Evolutionary conservation across 75 land plant genomes (phyloP).

Genomic region (Gnetum montanum): DNA sequence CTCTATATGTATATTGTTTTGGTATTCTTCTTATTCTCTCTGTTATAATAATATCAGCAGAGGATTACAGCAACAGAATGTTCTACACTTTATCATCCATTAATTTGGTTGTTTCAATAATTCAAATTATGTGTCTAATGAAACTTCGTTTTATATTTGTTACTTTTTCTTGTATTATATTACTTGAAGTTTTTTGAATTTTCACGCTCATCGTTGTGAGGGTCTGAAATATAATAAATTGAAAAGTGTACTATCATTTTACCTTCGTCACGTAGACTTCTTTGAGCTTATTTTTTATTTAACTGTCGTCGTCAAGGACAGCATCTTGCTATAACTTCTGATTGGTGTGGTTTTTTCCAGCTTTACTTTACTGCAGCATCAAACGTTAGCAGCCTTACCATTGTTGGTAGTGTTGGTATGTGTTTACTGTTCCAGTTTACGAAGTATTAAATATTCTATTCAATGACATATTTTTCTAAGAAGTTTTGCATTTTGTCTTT

Average conservation of each 20-base stretch:
- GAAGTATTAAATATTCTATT: neutral
- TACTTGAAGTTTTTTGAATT: neutral
- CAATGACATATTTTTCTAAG: neutral
- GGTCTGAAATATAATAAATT: neutral
- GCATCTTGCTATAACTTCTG: neutral
- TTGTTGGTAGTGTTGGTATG: slow-evolving; percentile 72
- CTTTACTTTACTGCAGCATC: slow-evolving; percentile 37
- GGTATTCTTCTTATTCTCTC: too few relatives aligned
- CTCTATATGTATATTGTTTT: too few relatives aligned
- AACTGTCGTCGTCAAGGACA: neutral
- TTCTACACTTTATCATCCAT: too few relatives aligned
- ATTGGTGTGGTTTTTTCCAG: slow-evolving; percentile 28
- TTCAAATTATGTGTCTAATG: too few relatives aligned
- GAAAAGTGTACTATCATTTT: neutral
- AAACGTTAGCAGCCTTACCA: slow-evolving; percentile 42
- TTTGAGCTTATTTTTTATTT: neutral
- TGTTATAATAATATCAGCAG: too few relatives aligned
- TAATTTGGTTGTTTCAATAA: too few relatives aligned
- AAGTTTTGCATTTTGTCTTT: neutral
- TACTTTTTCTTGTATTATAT: neutral
- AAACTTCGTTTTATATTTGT: too few relatives aligned
- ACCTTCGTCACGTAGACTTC: too few relatives aligned
- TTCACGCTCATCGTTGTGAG: neutral
- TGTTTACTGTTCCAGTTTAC: neutral
- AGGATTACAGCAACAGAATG: too few relatives aligned